Base-by-base conservation (phyloP, 2,329 filamentous ascomycete genomes). In the Exophiala dermatitidis region DNA sequence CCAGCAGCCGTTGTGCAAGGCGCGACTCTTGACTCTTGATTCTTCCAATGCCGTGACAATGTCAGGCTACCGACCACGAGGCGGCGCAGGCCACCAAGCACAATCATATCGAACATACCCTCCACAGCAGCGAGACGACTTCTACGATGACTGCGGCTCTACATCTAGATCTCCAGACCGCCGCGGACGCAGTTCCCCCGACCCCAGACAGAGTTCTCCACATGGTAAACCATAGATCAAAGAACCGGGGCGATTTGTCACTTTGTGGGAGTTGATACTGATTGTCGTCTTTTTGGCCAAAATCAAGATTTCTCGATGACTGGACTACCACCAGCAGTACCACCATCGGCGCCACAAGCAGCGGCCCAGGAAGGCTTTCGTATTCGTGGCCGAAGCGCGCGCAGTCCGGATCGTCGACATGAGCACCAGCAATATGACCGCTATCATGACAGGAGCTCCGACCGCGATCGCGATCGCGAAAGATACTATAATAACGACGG, bases 201-300 rank as follows among this genome's bases (percentile, higher is more conserved):
- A 68, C 55, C 67, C 68, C 70, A 71, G 67, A 67, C 67, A 64
- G 64, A 68, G 70, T 69, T 69, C 72, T 69, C 68, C 70, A 63
- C 71, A 74, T 68, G 71, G 67, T 71, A 72, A 68, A 66, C 66
- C 60, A 63, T 64, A 60, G 53, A 64, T 56, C 56, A 56, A 50
- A 19, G 19, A 19, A 54, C 46, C 48, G 37, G 52, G 40, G 47
- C 55, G 50, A 52, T 54, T 36, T 49, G 53, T 54, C 46, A 26
- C 28, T 38, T n/a, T 8, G 19, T 50, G 51, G 54, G 67, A 65
- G 62, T 59, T 57, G 57, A 64, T 65, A 67, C 72, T 76, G 65
- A 75, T 68, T 45, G 38, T 28, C 61, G 50, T 61, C 54, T 60
- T 53, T 63, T 32, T 19, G 19, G 19, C 19, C 19, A 63, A 48